Conservation (phyloP, 305 asterid genomes). For the Solanum hybrid region DNA sequence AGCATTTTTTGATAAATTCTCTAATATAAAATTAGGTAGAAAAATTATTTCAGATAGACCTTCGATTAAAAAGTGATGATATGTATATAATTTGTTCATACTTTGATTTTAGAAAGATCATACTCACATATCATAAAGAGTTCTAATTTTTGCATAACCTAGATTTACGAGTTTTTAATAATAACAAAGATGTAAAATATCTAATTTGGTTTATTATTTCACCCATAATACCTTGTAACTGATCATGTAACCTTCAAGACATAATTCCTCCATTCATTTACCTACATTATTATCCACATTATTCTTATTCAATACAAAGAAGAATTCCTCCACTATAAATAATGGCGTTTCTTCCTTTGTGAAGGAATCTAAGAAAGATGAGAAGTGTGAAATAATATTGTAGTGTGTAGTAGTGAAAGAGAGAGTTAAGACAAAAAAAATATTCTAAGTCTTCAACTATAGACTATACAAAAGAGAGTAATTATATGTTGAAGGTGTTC, state of each 20-base stretch:
- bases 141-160: background rate
- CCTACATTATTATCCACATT: background rate
- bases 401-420: background rate
- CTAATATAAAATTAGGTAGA: background rate
- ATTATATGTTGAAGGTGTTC: background rate
- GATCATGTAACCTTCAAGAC: background rate
- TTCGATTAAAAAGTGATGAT: no score
- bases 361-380: background rate
- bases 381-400: no score
- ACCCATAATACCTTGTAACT: background rate
- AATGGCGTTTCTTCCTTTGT: background rate
- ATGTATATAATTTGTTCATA: no score
- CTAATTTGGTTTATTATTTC: background rate
- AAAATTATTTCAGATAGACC: no score
- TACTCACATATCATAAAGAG: background rate
- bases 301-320: no score
- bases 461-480: no score
- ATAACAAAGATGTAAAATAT: background rate
- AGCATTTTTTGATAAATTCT: background rate
- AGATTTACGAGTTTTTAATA: no score
- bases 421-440: background rate
- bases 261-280: background rate
- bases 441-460: background rate
- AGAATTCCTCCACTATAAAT: no score
- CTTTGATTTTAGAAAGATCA: background rate